Evolutionary conservation across 331 rosid species (phyloP), one percentile per base, ranked within the genome.

Genomic region (Acacia concinna): DNA sequence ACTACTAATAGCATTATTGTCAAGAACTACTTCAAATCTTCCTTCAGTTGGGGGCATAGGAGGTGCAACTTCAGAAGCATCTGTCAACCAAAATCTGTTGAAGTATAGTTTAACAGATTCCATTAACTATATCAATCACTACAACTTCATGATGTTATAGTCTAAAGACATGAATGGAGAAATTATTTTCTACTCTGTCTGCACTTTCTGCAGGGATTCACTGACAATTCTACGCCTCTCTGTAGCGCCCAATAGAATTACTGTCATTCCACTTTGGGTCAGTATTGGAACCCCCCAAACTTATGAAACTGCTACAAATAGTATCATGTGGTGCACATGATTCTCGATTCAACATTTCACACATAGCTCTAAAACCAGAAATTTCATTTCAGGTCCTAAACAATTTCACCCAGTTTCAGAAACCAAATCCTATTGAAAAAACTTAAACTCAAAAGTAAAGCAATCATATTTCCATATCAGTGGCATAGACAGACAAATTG

Each of bases 11-110:
- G 6, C 66, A 75, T 87, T 89, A 62, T 89, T 92, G 63, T 92
- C 91, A 34, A 94, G 82, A 23, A 83, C 85, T 41, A 95, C 83
- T 1, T 95, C 91, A 28, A 91, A 90, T 79, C 97, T 83, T 43
- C 97, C 97, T 80, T 95, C 94, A 4, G 85, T 87, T 77, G 97
- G 97, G 31, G 97, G 98, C 96, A 87, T 70, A 63, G 98, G 97
- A 80, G 96, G 94, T 56, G 75, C 80, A 71, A 54, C 92, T 59
- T 89, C 77, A 25, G 91, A 21, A 8, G 84, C 64, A 79, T 84
- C 91, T 94, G 94, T 68, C 59, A 59, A 76, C 76, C 77, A 85
- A 82, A 76, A 76, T 88, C 90, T 90, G 91, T 83, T 75, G 34
- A 81, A 83, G 43, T 78, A 31, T 75, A 79, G 84, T 68, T 35